Conservation (phyloP, 768 basidiomycete species). For the Amanita rubescens region DNA sequence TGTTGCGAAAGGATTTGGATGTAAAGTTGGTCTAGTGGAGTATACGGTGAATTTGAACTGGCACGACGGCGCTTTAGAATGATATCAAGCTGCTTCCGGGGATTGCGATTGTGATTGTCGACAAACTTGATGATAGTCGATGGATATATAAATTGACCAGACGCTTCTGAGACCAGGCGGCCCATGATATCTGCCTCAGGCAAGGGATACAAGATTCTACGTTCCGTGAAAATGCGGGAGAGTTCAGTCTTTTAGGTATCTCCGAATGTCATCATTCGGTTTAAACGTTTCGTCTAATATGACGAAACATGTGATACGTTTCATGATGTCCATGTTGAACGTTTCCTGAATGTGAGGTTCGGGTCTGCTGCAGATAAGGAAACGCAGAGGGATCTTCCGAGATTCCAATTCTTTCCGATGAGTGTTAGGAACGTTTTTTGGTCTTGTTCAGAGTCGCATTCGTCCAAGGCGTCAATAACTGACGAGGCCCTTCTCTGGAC, state of each 20-base stretch:
- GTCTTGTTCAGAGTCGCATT: not conserved
- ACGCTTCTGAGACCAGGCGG: not conserved
- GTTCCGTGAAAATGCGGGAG: not conserved
- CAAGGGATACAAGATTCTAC: too few relatives aligned
- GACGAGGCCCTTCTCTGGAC: not conserved
- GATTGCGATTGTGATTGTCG: not conserved
- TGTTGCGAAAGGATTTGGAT: not conserved
- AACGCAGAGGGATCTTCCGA: not conserved
- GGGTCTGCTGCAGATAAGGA: not conserved
- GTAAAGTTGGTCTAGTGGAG: not conserved
- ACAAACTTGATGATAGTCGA: slow-evolving; percentile 13
- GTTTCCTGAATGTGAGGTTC: not conserved
- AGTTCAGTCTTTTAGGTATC: not conserved
- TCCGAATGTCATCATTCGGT: not conserved
- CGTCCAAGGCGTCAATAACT: not conserved
- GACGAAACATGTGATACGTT: not conserved
- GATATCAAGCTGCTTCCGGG: not conserved
- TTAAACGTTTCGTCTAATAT: not conserved
- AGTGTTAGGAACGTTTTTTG: not conserved
- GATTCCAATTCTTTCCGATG: not conserved
- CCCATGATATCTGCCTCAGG: not conserved
- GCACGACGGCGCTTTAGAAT: not conserved
- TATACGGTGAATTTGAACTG: not conserved
- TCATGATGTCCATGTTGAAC: not conserved
- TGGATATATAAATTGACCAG: slow-evolving; percentile 20